Percentiles rank a stretch among this genome's conserved stretches.
phyloP scores from a whole-genome alignment of 2,329 filamentous ascomycete species.

The Talaromyces rugulosus region DNA sequence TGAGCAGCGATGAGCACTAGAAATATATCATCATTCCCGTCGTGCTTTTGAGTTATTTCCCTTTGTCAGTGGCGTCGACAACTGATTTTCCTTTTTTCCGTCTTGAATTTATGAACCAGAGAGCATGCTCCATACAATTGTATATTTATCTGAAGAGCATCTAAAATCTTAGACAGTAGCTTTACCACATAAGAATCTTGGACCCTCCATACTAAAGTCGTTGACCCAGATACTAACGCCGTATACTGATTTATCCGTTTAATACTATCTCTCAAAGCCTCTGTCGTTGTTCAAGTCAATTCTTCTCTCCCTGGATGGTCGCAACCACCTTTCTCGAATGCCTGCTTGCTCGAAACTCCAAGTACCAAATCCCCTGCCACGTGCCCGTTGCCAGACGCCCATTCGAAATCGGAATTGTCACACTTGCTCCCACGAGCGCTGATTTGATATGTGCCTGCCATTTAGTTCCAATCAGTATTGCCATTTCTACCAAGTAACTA shows the following conservation, averaged over 20 bases:
- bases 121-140: slow-evolving; percentile 24
- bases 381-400: slow-evolving; percentile 68
- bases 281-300: slow-evolving; percentile 15
- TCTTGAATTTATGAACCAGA: slow-evolving; percentile 18
- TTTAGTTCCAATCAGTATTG: neutral
- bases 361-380: slow-evolving; percentile 77
- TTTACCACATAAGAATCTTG: neutral
- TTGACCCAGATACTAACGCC: too few relatives aligned
- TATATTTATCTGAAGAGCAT: slow-evolving; percentile 6
- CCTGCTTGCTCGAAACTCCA: slow-evolving; percentile 76
- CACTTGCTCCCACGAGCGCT: slow-evolving; percentile 79
- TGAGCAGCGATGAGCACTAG: slow-evolving; percentile 53
- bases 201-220: neutral
- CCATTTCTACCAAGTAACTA: neutral
- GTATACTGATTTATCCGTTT: neutral
- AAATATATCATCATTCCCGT: neutral
- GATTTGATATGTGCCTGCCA: slow-evolving; percentile 84
- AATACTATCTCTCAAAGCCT: neutral
- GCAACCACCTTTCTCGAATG: slow-evolving; percentile 81
- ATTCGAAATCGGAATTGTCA: slow-evolving; percentile 86
- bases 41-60: neutral
- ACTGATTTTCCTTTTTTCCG: slow-evolving; percentile 17
- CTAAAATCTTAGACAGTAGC: slow-evolving; percentile 25
- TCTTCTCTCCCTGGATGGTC: slow-evolving; percentile 85
- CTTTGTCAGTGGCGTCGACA: slow-evolving; percentile 11